Evolutionary conservation across 805 yeast species (phyloP).

Genomic region (Yarrowia yakushimensis): DNA sequence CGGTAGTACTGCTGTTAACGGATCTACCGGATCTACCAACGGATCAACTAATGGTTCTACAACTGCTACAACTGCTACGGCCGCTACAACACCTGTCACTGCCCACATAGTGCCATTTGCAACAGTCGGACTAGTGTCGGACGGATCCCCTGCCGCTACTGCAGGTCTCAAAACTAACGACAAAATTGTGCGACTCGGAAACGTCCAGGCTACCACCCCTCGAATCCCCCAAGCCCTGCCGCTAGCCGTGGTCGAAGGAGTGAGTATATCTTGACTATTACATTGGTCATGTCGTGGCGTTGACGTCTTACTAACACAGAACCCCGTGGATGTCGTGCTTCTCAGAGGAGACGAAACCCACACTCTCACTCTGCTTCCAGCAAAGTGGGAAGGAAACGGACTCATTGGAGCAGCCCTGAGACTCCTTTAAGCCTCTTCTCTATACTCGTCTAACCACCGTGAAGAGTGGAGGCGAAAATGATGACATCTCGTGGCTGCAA

Average conservation of each 20-base stretch:
- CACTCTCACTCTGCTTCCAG: slow-evolving; percentile 1
- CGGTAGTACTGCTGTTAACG: not conserved
- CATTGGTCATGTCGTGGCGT: not conserved
- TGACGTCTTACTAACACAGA: not conserved
- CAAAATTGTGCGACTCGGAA: slow-evolving; percentile 51
- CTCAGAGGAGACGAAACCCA: not conserved
- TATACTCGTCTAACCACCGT: slow-evolving; percentile 67
- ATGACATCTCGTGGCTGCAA: slow-evolving; percentile 72
- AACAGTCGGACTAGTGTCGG: slow-evolving; percentile 47
- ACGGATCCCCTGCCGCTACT: slow-evolving; percentile 52
- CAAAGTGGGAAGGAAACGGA: slow-evolving; percentile 11
- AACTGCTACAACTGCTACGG: not conserved
- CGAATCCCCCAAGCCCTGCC: slow-evolving; percentile 7
- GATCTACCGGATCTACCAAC: not conserved
- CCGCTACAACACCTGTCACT: not conserved
- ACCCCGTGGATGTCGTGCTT: slow-evolving; percentile 4
- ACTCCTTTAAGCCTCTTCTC: not conserved
- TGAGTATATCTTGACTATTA: not conserved
- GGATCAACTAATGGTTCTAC: not conserved
- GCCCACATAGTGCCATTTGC: slow-evolving; percentile 33
- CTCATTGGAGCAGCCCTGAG: slow-evolving; percentile 6
- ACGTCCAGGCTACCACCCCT: slow-evolving; percentile 52
- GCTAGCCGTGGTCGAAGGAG: not conserved
- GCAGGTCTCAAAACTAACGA: slow-evolving; percentile 60
- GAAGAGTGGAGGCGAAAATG: slow-evolving; percentile 88